A percentile compares a stretch with the other conserved stretches of the same genome.
Conservation (phyloP, 2,329 filamentous ascomycete species). For the Aspergillus chevalieri region DNA sequence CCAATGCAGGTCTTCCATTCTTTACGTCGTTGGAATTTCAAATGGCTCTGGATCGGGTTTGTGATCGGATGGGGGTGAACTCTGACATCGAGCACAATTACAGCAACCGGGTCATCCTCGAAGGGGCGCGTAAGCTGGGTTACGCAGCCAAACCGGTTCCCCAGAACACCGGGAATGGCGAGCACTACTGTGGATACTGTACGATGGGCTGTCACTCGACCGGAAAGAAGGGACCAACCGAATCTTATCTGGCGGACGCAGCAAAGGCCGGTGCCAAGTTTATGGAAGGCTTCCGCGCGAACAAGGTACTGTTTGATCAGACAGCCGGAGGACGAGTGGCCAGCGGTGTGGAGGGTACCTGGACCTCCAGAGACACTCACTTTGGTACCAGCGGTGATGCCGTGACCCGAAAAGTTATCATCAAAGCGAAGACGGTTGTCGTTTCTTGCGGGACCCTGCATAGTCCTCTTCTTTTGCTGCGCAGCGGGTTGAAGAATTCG, state of each 20-base stretch:
- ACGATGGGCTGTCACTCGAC: conserved; percentile 55
- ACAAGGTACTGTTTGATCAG: conserved; percentile 62
- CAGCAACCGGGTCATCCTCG: conserved; percentile 64
- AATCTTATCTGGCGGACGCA: conserved; percentile 74
- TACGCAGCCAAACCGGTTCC: conserved; percentile 64
- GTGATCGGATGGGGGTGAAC: conserved; percentile 68
- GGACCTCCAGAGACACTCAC: conserved; percentile 64
- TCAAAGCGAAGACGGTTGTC: conserved; percentile 76
- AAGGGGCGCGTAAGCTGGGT: conserved; percentile 67
- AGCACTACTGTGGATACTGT: conserved; percentile 69
- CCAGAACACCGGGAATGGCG: conserved; percentile 68
- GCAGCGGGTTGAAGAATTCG: conserved; percentile 72
- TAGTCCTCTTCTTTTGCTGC: conserved; percentile 68
- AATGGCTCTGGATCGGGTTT: conserved; percentile 71
- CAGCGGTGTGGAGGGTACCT: conserved; percentile 65
- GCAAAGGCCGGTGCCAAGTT: conserved; percentile 71
- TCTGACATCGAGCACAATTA: conserved; percentile 65
- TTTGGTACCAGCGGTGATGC: conserved; percentile 50
- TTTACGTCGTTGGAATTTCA: conserved; percentile 72
- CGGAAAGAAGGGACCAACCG: conserved; percentile 72
- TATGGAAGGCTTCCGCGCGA: conserved; percentile 72
- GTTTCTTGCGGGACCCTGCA: conserved; percentile 71
- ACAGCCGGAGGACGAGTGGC: conserved; percentile 51
- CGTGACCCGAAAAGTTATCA: conserved; percentile 56
- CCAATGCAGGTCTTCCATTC: conserved; percentile 60